Evolutionary conservation across 2,329 filamentous ascomycete species (phyloP).

Genomic region (Ophiostoma himal-ulmi): DNA sequence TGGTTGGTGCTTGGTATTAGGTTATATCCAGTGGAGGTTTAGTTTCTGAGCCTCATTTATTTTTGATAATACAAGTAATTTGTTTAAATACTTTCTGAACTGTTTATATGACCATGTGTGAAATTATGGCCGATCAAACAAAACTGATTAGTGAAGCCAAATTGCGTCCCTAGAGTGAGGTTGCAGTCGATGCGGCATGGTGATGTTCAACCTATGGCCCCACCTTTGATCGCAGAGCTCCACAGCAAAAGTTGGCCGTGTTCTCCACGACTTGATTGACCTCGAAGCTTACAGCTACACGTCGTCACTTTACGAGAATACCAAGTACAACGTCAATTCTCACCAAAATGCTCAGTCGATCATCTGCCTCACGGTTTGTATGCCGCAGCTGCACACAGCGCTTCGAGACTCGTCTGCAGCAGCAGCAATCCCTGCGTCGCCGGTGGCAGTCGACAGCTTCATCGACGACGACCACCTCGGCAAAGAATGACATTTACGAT

Average conservation of each 20-base stretch:
- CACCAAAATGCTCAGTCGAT: slow-evolving; percentile 22
- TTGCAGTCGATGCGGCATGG: not conserved
- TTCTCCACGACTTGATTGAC: not conserved
- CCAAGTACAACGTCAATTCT: not conserved
- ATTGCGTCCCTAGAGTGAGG: not conserved
- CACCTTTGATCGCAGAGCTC: not conserved
- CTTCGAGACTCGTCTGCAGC: slow-evolving; percentile 29
- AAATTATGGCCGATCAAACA: no score
- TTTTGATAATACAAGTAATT: not conserved
- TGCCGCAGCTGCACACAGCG: slow-evolving; percentile 44
- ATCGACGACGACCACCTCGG: not conserved
- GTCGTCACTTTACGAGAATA: not conserved
- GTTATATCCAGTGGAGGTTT: slow-evolving; percentile 3
- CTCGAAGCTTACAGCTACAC: slow-evolving; percentile 1
- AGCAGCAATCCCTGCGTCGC: slow-evolving; percentile 38
- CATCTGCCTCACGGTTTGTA: slow-evolving; percentile 29
- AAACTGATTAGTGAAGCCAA: not conserved
- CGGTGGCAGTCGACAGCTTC: slow-evolving; percentile 21
- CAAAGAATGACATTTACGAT: slow-evolving; percentile 72
- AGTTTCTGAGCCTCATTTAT: not conserved
- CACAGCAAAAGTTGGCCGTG: slow-evolving; percentile 3
- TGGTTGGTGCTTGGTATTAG: slow-evolving; percentile 9
- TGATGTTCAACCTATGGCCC: not conserved
- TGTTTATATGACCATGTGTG: no score
- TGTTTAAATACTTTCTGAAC: not conserved